Base-by-base conservation (phyloP, 371 early-diverging fungal species). In the Dinochytrium kinnereticum region DNA sequence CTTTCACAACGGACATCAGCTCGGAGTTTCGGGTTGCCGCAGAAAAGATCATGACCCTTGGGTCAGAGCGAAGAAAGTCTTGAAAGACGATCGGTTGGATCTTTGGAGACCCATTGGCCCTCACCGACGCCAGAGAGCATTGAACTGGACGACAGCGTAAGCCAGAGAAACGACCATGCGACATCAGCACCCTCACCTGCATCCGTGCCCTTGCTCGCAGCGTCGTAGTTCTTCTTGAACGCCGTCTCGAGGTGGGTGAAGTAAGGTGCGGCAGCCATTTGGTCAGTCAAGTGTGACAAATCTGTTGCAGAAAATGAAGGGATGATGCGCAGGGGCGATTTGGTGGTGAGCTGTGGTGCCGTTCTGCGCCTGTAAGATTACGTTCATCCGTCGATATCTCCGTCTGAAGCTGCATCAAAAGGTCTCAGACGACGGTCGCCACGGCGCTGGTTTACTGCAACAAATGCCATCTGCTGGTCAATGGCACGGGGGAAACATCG, bases 1-100 rank as follows among this genome's bases (percentile, higher is more conserved):
- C 33, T 57, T 84, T 84, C 30, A 80, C 66, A 1, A 79, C 81
- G 2, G 64, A 36, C 82, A 84, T 82, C n/a, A 84, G 71, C 31
- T 84, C 82, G 26, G 78, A 59, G 69, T 80, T 81, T 26, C 82
- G 72, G 19, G 80, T 76, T 1, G 82, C 76, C 0, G 68, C 81
- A 1, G 82, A 53, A 51, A 84, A 80, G 17, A 84, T 19, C 13
- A 84, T 64, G 10, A 79, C 74, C 31, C 69, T 28, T 1, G 74
- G 73, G 57, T 84, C 84, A 2, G 71, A 50, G 7, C 17, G 17
- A 26, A 81, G 57, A 53, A 79, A 78, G 34, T 78, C 76, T 49
- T 79, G 81, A 55, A 77, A 81, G 21, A 76, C 73, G 24, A 84
- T 2, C 15, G 76, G 73, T 51, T 82, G 84, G 30, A 80, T 69